phyloP scores from a whole-genome alignment of 78 protist species.

The Dictyostelium citrinum region DNA sequence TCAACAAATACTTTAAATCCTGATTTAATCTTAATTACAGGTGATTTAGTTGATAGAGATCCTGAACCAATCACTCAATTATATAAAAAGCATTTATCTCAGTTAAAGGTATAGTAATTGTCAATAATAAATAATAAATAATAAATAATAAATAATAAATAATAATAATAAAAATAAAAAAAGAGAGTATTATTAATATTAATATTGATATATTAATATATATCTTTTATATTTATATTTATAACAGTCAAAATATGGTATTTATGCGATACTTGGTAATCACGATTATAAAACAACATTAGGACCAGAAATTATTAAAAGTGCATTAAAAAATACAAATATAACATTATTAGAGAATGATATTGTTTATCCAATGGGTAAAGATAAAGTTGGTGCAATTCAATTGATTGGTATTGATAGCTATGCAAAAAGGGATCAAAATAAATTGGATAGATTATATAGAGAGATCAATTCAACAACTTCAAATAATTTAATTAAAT shows the following conservation, averaged over 20 bases:
- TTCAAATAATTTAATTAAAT: neutral
- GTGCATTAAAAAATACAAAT: slow-evolving; percentile 1
- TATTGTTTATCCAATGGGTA: slow-evolving; percentile 44
- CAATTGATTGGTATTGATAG: slow-evolving; percentile 58
- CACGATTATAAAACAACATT: slow-evolving; percentile 49
- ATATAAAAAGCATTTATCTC: slow-evolving; percentile 21
- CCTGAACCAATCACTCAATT: slow-evolving; percentile 48
- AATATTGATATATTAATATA: neutral
- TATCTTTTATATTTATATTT: neutral
- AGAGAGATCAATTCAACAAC: neutral
- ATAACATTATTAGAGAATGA: slow-evolving; percentile 43
- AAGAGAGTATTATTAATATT: neutral
- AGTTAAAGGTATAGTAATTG: no score
- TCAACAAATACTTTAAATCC: slow-evolving; percentile 6
- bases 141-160: no score
- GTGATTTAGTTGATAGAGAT: slow-evolving; percentile 28
- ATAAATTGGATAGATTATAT: neutral
- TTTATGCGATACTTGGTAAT: slow-evolving; percentile 58
- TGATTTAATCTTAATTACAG: slow-evolving; percentile 57
- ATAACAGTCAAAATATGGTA: slow-evolving; percentile 20
- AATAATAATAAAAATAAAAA: neutral
- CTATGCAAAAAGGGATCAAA: neutral
- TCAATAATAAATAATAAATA: no score
- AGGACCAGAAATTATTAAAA: slow-evolving; percentile 31
- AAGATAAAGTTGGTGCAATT: neutral